These are phyloP conservation scores for Berkeleyomyces basicola DNA, from an alignment of 2,329 filamentous ascomycete species.

Conservation along the genomic window DNA sequence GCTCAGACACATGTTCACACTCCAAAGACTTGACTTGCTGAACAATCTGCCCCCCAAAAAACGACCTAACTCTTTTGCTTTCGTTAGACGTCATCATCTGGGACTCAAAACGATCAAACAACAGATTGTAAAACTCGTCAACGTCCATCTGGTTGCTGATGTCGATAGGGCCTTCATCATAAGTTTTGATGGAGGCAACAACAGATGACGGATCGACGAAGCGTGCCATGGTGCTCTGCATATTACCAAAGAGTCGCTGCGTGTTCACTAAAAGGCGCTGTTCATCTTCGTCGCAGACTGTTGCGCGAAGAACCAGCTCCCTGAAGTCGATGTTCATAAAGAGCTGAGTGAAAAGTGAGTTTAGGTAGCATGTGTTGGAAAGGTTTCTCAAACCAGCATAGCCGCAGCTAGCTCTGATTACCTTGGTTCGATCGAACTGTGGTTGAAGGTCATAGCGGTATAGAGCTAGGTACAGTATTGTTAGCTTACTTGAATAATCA, in stretches of 20 bases:
- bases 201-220: conserved; percentile 57
- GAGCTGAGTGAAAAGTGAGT: conserved; percentile 82
- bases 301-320: conserved; percentile 58
- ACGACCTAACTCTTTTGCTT: conserved; percentile 58
- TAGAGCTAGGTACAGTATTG: conserved; percentile 21
- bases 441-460: conserved; percentile 46
- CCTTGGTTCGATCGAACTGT: conserved; percentile 46
- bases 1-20: conserved; percentile 83
- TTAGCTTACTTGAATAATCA: neutral
- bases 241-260: conserved; percentile 63
- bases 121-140: conserved; percentile 88
- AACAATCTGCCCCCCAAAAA: conserved; percentile 82
- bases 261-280: conserved; percentile 62
- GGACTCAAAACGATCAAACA: conserved; percentile 81
- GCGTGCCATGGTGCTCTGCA: conserved; percentile 68
- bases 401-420: conserved; percentile 59
- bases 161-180: conserved; percentile 70
- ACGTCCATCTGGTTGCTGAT: conserved; percentile 92
- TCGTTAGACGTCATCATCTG: conserved; percentile 53
- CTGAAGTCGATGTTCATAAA: conserved; percentile 92
- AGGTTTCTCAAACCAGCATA: conserved; percentile 86
- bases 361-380: conserved; percentile 93
- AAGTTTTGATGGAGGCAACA: conserved; percentile 62
- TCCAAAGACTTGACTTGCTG: conserved; percentile 94
- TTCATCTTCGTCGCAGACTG: conserved; percentile 36